Evolutionary conservation across 1,284 basidiomycete species (phyloP).

Genomic region (Cutaneotrichosporon cutaneum): DNA sequence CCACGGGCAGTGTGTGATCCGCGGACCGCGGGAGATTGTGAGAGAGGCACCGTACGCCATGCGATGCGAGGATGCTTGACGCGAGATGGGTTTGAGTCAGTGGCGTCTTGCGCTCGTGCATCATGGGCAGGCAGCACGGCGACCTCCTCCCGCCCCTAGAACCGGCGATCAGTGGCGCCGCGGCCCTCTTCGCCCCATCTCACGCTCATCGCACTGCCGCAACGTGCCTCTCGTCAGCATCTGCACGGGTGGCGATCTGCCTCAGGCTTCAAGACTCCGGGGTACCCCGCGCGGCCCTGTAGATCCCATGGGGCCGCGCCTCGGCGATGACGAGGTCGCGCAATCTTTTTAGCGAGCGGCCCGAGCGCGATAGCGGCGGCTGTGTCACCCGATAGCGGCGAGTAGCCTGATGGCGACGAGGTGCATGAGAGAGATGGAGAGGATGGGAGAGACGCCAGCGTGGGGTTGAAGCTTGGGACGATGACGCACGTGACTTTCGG

Average conservation of each 20-base stretch:
- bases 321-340: too few relatives aligned
- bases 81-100: not conserved
- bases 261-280: too few relatives aligned
- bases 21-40: too few relatives aligned
- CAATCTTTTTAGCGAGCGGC: not conserved
- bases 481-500: conserved; percentile 2
- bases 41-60: too few relatives aligned
- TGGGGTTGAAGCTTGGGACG: not conserved
- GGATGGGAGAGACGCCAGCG: not conserved
- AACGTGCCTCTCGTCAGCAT: not conserved
- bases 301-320: not conserved
- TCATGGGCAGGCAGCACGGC: too few relatives aligned
- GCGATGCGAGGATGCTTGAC: too few relatives aligned
- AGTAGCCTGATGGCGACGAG: not conserved
- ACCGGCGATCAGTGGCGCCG: not conserved
- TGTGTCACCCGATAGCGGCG: too few relatives aligned
- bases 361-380: too few relatives aligned
- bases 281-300: not conserved
- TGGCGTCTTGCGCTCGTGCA: too few relatives aligned
- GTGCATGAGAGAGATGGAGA: not conserved
- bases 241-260: too few relatives aligned
- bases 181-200: not conserved
- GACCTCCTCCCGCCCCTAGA: not conserved
- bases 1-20: too few relatives aligned
- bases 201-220: too few relatives aligned